Conservation (phyloP, 2,329 filamentous ascomycete genomes). For the Pseudophaeomoniella oleicola region DNA sequence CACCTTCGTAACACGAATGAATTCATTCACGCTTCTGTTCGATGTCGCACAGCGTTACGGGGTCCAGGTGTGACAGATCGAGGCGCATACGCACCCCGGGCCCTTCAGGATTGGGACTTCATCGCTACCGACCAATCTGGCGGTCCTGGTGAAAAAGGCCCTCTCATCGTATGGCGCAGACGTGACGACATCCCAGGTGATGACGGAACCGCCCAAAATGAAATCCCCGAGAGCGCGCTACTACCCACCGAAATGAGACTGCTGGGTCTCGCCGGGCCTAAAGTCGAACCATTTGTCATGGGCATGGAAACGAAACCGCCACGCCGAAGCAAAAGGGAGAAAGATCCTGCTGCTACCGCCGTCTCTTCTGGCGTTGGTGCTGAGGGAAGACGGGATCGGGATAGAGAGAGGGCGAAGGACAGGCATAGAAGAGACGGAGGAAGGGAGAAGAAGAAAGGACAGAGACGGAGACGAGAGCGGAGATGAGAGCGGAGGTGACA, state of each 20-base stretch:
- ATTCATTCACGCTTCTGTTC: constrained; percentile 15
- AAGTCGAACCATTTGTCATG: constrained; percentile 9
- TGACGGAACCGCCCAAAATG: constrained; percentile 7
- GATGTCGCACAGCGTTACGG: constrained; percentile 10
- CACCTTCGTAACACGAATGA: constrained; percentile 15
- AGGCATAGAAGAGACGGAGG: constrained; percentile 2
- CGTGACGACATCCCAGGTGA: constrained; percentile 3
- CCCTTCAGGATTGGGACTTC: constrained; percentile 13
- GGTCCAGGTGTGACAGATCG: constrained; percentile 11
- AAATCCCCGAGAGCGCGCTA: constrained; percentile 11
- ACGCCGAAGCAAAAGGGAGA: constrained; percentile 4
- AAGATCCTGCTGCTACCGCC: constrained; percentile 2
- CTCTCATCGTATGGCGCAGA: constrained; percentile 11
- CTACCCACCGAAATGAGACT: constrained; percentile 11
- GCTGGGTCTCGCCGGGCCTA: constrained; percentile 7
- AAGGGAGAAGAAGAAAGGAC: constrained; percentile 1
- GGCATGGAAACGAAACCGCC: constrained; percentile 6
- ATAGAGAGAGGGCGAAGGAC: constrained; percentile 1
- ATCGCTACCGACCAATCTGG: constrained; percentile 4
- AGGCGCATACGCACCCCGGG: constrained; percentile 10
- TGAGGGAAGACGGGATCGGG: constrained; percentile 3
- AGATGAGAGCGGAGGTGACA: too few species aligned
- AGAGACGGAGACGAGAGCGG: not conserved
- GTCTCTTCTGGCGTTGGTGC: constrained; percentile 1
- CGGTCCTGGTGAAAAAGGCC: constrained; percentile 2